Base-by-base conservation (phyloP, 2,329 filamentous ascomycete genomes). In the Nemania abortiva region DNA sequence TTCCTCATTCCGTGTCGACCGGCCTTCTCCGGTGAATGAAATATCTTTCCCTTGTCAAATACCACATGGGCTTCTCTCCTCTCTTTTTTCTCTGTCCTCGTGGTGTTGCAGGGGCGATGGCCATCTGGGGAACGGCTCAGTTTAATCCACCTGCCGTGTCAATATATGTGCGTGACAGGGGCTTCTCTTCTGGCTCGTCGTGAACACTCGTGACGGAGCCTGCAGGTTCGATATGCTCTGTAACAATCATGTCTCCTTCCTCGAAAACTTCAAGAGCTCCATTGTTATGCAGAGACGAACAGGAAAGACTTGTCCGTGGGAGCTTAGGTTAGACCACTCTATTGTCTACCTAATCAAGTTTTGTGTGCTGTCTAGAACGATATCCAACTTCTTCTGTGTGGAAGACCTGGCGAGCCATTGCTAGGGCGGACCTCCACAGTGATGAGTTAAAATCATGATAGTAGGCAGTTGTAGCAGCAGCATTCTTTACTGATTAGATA, bases 131-230 rank as follows among this genome's bases (percentile, higher is more conserved):
- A 56, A 66, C 47, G 53, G 63, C 47, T 15, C 22, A 50, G 29
- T 49, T 27, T 31, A 63, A 55, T 37, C 49, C 54, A 57, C 39
- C 34, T 63, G 58, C 63, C 67, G 66, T 55, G 53, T 53, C 63
- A 59, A 69, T 55, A 66, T 55, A 63, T 58, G 63, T 50, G 47
- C 37, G 50, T 55, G 59, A 54, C 63, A 63, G 58, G 66, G 67
- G 58, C 24, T 52, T 47, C 18, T 5, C 22, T 27, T 65, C 49
- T 60, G 29, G 49, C 52, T 52, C 52, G 53, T 42, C 34, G 20
- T 55, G 20, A 27, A 63, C 54, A 59, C 53, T 31, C 49, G 63
- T 66, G 67, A 58, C 42, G 67, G 67, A 29, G 45, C 49, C 63
- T 60, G 67, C 67, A 59, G 63, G 57, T 50, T 69, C 47, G 63